These are phyloP conservation scores for Coemansia sp. DNA, from an alignment of 192 early-diverging fungal genomes.

Conservation along the genomic window DNA sequence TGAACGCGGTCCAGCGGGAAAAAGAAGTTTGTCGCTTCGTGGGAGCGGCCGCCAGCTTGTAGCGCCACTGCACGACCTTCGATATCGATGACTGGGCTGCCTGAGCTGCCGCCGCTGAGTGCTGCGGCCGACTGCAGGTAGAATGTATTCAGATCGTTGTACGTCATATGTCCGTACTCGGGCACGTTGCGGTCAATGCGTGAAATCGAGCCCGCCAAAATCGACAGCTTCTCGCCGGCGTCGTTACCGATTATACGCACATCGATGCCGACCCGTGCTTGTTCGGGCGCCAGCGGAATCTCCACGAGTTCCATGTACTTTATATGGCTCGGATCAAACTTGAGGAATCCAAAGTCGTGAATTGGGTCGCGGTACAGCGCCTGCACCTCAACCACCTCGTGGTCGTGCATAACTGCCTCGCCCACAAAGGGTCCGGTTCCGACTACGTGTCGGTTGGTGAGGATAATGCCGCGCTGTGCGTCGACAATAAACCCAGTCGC, in stretches of 20 bases:
- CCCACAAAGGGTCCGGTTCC: conserved; percentile 71
- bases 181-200: conserved; percentile 73
- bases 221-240: conserved; percentile 77
- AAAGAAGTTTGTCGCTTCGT: conserved; percentile 71
- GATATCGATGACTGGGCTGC: conserved; percentile 76
- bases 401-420: conserved; percentile 71
- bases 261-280: conserved; percentile 72
- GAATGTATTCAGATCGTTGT: conserved; percentile 82
- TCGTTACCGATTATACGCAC: conserved; percentile 79
- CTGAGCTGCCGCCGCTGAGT: conserved; percentile 74
- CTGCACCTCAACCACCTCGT: conserved; percentile 70
- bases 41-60: conserved; percentile 68
- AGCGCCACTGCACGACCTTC: conserved; percentile 74
- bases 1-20: conserved; percentile 74
- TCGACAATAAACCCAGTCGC: conserved; percentile 81
- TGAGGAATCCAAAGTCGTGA: conserved; percentile 82
- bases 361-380: conserved; percentile 79
- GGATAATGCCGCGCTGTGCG: conserved; percentile 68
- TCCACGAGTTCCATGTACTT: conserved; percentile 68
- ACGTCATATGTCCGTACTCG: conserved; percentile 65
- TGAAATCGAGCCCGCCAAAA: conserved; percentile 71
- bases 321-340: conserved; percentile 68
- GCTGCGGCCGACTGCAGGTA: conserved; percentile 75
- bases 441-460: conserved; percentile 80
- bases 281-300: conserved; percentile 67